These are phyloP conservation scores for Trichomonas gallinae DNA, from an alignment of 208 protist species.

Conservation along the genomic window DNA sequence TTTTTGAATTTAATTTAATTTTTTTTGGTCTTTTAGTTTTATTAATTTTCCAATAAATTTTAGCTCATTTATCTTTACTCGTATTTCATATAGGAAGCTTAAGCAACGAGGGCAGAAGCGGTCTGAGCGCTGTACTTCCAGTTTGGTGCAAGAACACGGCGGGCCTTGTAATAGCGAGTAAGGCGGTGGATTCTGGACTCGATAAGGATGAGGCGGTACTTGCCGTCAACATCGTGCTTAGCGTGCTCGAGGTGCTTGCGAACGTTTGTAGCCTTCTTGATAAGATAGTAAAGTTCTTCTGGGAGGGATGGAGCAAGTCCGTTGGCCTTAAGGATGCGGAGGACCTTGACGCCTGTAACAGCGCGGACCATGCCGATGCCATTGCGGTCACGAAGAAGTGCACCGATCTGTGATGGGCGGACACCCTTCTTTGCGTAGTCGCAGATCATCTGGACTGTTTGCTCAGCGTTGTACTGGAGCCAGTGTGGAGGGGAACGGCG, in stretches of 20 bases:
- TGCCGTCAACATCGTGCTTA: conserved; percentile 90
- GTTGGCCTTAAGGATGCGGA: conserved; percentile 97
- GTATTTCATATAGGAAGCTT: conserved; percentile 38
- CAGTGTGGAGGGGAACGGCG: conserved; percentile 87
- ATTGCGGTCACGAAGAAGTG: conserved; percentile 94
- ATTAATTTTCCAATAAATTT: too few relatives aligned
- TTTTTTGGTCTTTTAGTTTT: background rate
- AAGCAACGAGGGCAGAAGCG: conserved; percentile 62
- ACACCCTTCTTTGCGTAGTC: conserved; percentile 95
- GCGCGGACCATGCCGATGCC: conserved; percentile 92
- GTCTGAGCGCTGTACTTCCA: conserved; percentile 74
- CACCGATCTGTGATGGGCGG: conserved; percentile 96
- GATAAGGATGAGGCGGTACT: conserved; percentile 98
- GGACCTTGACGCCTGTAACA: conserved; percentile 96
- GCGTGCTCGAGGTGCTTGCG: conserved; percentile 97
- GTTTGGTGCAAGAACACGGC: conserved; percentile 67
- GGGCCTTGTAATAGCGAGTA: conserved; percentile 90
- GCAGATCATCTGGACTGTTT: conserved; percentile 77
- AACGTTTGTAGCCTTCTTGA: conserved; percentile 97
- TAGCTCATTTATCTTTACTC: background rate
- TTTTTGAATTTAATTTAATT: background rate
- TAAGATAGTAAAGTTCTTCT: conserved; percentile 98
- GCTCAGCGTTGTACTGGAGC: conserved; percentile 66
- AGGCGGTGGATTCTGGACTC: conserved; percentile 98
- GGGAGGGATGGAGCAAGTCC: conserved; percentile 96